Percentiles rank a stretch among this genome's conserved stretches.
These are phyloP conservation scores for Amanita subjunquillea DNA, from an alignment of 768 basidiomycete species.

Conservation along the genomic window DNA sequence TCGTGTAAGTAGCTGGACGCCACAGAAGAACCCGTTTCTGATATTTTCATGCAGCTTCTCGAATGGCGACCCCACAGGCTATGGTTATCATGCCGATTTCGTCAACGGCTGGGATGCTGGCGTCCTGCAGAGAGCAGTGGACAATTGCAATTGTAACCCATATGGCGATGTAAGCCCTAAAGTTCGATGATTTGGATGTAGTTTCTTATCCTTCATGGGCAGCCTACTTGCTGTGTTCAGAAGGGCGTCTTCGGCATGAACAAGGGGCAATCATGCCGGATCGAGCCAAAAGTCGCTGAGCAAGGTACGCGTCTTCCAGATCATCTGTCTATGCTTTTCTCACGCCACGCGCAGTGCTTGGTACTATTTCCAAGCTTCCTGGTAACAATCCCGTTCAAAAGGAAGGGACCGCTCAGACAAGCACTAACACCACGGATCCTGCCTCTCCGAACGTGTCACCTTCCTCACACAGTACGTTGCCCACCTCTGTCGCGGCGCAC, in stretches of 20 bases:
- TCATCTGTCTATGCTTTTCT: conserved; percentile 3
- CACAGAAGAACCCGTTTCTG: background rate
- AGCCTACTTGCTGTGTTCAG: conserved; percentile 35
- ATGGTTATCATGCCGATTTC: conserved; percentile 52
- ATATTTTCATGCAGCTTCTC: conserved; percentile 21
- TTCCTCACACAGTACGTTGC: background rate
- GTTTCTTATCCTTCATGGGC: conserved; percentile 1
- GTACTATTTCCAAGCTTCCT: conserved; percentile 34
- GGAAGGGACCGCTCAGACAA: conserved; percentile 27
- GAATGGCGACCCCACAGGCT: conserved; percentile 53
- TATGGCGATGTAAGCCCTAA: conserved; percentile 29
- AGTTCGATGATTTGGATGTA: background rate
- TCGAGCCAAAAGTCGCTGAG: conserved; percentile 38
- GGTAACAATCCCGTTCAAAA: conserved; percentile 44
- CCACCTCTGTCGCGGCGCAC: background rate
- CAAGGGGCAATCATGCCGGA: conserved; percentile 29
- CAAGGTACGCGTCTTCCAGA: conserved; percentile 20
- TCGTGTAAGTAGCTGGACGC: conserved; percentile 28
- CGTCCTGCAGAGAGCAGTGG: conserved; percentile 43
- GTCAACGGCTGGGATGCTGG: conserved; percentile 52
- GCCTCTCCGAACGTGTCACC: background rate
- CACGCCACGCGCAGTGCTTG: conserved; percentile 24
- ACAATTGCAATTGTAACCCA: conserved; percentile 37
- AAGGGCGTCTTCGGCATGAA: conserved; percentile 34
- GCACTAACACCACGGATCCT: conserved; percentile 9